A percentile compares a stretch with the other conserved stretches of the same genome.
Conservation (phyloP, 148 eudicot species). For the Rhododendron vialii region DNA sequence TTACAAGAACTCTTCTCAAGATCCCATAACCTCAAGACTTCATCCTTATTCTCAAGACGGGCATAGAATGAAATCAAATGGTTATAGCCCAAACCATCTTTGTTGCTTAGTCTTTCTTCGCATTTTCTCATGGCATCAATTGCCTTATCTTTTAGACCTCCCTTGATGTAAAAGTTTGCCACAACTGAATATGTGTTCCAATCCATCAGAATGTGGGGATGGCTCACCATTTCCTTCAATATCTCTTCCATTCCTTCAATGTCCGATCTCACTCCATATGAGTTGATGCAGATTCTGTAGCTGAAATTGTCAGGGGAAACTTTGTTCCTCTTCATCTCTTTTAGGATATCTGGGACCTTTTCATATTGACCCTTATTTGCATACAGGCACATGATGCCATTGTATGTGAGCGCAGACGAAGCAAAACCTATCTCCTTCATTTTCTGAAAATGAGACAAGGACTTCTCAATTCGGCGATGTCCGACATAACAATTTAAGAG, state of each 20-base stretch:
- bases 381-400: conserved; percentile 84
- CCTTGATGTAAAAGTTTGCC: conserved; percentile 64
- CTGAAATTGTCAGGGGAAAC: conserved; percentile 80
- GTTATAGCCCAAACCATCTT: conserved; percentile 64
- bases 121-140: conserved; percentile 52
- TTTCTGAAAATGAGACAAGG: conserved; percentile 57
- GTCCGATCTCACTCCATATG: conserved; percentile 65
- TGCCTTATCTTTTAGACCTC: conserved; percentile 51
- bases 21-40: conserved; percentile 77
- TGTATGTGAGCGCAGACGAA: conserved; percentile 57
- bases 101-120: conserved; percentile 51
- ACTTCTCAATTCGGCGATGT: conserved; percentile 56
- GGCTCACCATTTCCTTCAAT: conserved; percentile 72
- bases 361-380: conserved; percentile 43
- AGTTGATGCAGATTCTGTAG: conserved; percentile 80
- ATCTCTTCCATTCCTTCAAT: conserved; percentile 53
- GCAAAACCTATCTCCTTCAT: conserved; percentile 78
- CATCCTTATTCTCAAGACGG: conserved; percentile 46
- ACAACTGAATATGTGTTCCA: conserved; percentile 87
- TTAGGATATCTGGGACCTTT: conserved; percentile 59
- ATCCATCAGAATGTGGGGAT: conserved; percentile 61
- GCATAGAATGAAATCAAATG: conserved; percentile 75
- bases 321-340: conserved; percentile 61
- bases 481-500: conserved; percentile 89
- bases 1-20: conserved; percentile 60